Percentiles rank a stretch among this genome's conserved stretches.
Conservation (phyloP, 768 basidiomycete species). For the Russula brevipes region DNA sequence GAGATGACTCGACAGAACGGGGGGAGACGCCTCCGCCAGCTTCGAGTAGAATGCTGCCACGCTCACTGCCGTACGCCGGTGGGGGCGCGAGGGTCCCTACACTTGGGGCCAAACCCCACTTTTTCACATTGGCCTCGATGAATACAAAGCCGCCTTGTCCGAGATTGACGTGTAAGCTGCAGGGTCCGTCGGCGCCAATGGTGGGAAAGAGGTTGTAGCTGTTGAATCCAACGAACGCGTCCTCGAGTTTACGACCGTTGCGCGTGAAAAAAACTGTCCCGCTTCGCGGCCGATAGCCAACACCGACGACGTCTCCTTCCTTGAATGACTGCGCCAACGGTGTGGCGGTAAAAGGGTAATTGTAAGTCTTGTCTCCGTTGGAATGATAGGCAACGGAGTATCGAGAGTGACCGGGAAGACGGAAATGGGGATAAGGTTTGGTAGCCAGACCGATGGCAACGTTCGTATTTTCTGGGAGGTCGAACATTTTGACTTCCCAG, state of each 20-base stretch:
- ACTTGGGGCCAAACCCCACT: conserved; percentile 97
- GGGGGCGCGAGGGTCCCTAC: conserved; percentile 96
- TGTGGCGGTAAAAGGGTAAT: conserved; percentile 86
- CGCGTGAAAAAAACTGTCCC: conserved; percentile 99
- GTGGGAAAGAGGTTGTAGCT: conserved; percentile 95
- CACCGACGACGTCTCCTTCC: conserved; percentile 93
- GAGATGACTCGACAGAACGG: conserved; percentile 39
- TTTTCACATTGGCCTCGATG: conserved; percentile 99
- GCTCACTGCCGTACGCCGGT: conserved; percentile 95
- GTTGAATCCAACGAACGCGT: conserved; percentile 87
- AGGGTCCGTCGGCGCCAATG: conserved; percentile 93
- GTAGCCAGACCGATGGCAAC: conserved; percentile 94
- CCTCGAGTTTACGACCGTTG: conserved; percentile 95
- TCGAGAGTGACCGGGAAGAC: conserved; percentile 79
- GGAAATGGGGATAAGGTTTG: conserved; percentile 94
- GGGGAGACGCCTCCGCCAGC: conserved; percentile 55
- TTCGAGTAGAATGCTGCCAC: conserved; percentile 92
- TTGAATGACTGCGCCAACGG: conserved; percentile 81
- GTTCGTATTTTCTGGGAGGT: conserved; percentile 80
- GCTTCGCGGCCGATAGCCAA: conserved; percentile 92
- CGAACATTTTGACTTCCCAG: conserved; percentile 99
- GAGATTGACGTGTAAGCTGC: conserved; percentile 94
- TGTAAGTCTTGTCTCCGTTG: conserved; percentile 94
- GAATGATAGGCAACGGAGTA: conserved; percentile 95
- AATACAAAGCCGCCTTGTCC: conserved; percentile 98